Evolutionary conservation across 768 basidiomycete species (phyloP).

Genomic region (Inosperma sp.): DNA sequence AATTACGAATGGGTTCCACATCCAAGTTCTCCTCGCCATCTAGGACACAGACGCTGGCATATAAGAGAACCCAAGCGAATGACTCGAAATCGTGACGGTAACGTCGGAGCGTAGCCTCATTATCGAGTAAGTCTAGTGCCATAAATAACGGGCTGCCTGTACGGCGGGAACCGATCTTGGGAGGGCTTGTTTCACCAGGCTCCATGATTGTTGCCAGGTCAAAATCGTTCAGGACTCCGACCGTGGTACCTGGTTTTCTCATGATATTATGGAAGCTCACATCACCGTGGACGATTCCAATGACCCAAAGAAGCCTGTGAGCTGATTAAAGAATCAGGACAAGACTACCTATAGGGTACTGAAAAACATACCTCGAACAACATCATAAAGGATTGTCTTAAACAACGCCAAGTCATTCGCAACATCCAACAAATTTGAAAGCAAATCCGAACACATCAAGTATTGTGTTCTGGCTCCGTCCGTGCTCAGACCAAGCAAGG

Average conservation of each 20-base stretch:
- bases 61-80: slow-evolving; percentile 10
- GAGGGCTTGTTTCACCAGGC: slow-evolving; percentile 8
- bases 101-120: not conserved
- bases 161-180: slow-evolving; percentile 8
- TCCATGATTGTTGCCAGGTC: slow-evolving; percentile 15
- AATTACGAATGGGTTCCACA: not conserved
- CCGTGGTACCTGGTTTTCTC: not conserved
- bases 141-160: slow-evolving; percentile 13
- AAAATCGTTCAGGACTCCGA: slow-evolving; percentile 14
- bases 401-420: not conserved
- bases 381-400: not conserved
- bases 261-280: slow-evolving; percentile 14
- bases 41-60: slow-evolving; percentile 3
- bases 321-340: slow-evolving; percentile 5
- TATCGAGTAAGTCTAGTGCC: slow-evolving; percentile 7
- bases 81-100: slow-evolving; percentile 15
- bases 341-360: not conserved
- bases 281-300: slow-evolving; percentile 5
- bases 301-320: slow-evolving; percentile 11
- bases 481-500: slow-evolving; percentile 1
- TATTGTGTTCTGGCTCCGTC: slow-evolving; percentile 2
- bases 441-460: not conserved
- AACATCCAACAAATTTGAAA: not conserved
- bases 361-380: slow-evolving; percentile 1
- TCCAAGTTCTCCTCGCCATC: slow-evolving; percentile 4